A percentile compares a stretch with the other conserved stretches of the same genome.
phyloP scores from a whole-genome alignment of 148 eudicot genomes.

The Simmondsia chinensis region DNA sequence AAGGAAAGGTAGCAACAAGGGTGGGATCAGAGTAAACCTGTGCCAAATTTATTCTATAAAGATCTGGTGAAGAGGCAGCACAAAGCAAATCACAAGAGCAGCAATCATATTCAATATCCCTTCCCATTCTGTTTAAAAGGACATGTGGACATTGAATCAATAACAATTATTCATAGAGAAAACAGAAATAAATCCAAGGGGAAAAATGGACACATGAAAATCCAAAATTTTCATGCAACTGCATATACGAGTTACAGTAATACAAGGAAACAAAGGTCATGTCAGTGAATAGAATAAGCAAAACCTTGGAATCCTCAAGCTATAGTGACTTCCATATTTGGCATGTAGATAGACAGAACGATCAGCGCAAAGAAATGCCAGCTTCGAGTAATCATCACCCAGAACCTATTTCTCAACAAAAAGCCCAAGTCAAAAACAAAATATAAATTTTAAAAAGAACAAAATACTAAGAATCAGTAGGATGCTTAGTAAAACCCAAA shows the following conservation, averaged over 20 bases:
- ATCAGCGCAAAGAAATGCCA: slow-evolving; percentile 91
- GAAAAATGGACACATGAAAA: background rate
- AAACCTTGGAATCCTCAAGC: slow-evolving; percentile 82
- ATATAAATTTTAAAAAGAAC: too few species aligned
- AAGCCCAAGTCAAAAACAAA: too few species aligned
- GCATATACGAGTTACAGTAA: background rate
- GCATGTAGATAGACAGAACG: slow-evolving; percentile 83
- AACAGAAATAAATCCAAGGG: too few species aligned
- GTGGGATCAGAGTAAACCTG: slow-evolving; percentile 42
- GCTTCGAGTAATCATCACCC: slow-evolving; percentile 85
- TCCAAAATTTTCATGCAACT: background rate
- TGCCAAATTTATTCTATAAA: slow-evolving; percentile 82
- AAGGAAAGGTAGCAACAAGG: background rate
- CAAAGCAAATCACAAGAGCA: slow-evolving; percentile 94
- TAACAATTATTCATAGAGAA: background rate
- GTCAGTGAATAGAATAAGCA: background rate
- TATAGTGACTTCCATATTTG: slow-evolving; percentile 86
- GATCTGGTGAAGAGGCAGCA: slow-evolving; percentile 97
- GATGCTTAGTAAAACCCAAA: background rate
- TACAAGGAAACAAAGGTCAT: background rate
- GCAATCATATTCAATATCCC: slow-evolving; percentile 72
- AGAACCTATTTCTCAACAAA: slow-evolving; percentile 40
- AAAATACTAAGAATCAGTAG: background rate
- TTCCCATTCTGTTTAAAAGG: slow-evolving; percentile 69
- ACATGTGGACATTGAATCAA: slow-evolving; percentile 2